Conservation (phyloP, 2,329 filamentous ascomycete species). For the Fusarium albosuccineum region DNA sequence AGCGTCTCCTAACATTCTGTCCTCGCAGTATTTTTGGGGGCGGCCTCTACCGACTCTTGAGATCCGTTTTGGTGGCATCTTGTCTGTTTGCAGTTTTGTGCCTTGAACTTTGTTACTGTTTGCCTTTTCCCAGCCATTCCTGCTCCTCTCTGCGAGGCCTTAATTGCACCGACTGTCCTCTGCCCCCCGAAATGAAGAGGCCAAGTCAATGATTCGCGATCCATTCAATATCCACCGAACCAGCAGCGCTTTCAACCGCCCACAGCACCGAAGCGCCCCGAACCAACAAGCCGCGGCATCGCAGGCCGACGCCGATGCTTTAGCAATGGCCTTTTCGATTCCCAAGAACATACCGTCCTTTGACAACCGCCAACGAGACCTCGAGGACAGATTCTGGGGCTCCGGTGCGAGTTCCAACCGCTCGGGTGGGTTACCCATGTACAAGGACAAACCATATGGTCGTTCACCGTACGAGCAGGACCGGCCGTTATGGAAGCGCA, state of each 20-base stretch:
- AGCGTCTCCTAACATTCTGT: slow-evolving; percentile 12
- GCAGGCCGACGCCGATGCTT: slow-evolving; percentile 62
- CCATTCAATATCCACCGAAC: slow-evolving; percentile 59
- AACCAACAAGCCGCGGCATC: slow-evolving; percentile 62
- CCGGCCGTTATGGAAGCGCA: slow-evolving; percentile 72
- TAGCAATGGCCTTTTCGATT: slow-evolving; percentile 74
- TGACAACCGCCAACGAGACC: slow-evolving; percentile 71
- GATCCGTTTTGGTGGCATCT: slow-evolving; percentile 7
- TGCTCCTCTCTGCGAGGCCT: background rate
- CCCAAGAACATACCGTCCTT: slow-evolving; percentile 80
- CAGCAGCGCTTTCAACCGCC: slow-evolving; percentile 62
- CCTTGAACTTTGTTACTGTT: slow-evolving; percentile 18
- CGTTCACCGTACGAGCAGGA: slow-evolving; percentile 71
- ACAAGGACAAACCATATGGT: slow-evolving; percentile 97
- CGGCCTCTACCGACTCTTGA: slow-evolving; percentile 13
- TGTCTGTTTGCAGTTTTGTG: slow-evolving; percentile 26
- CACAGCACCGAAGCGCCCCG: slow-evolving; percentile 60
- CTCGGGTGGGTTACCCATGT: slow-evolving; percentile 79
- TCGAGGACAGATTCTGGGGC: slow-evolving; percentile 77
- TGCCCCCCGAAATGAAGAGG: slow-evolving; percentile 46
- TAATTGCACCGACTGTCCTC: slow-evolving; percentile 15
- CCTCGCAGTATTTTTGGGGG: slow-evolving; percentile 10
- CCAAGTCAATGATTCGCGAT: slow-evolving; percentile 57
- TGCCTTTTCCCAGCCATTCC: slow-evolving; percentile 3
- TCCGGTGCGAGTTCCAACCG: slow-evolving; percentile 55